Evolutionary conservation across 2,329 filamentous ascomycete species (phyloP), one percentile per base, ranked within the genome.

Genomic region (Cercospora citrullina): DNA sequence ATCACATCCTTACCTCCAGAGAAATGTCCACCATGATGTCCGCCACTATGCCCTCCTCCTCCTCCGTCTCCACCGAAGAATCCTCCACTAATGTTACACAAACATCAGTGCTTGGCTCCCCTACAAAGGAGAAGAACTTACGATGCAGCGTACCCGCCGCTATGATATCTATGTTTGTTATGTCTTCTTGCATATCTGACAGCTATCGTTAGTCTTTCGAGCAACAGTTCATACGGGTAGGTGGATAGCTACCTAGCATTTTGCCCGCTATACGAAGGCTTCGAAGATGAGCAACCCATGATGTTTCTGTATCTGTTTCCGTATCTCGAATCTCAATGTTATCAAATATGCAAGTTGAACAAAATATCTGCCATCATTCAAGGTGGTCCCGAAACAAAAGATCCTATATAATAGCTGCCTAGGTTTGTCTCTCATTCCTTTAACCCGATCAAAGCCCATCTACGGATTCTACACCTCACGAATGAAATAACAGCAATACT

Each of bases 31-130:
- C 53, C 53, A 31, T 57, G 58, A 6, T 60, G 33, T 39, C 28
- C 33, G 58, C 58, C 30, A 60, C n/a, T n/a, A 28, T 60, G 58
- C 18, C 58, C 58, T 60, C 58, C 58, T 60, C 58, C 58, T 57
- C 53, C 53, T 57, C 53, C 53, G 21, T n/a, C 21, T 16, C 53
- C 53, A 57, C 23, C 53, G 23, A 57, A 57, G 23, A n/a, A 28
- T 16, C 53, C 53, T 1, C 23, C 53, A 7, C 23, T 28, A 28
- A 28, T 57, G 53, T 57, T 23, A 28, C 23, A 57, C 23, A 31
- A 26, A 57, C 53, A 23, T 57, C 53, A 57, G 53, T 31, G n/a
- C 53, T 28, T 28, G 28, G 28, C 53, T 28, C 18, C 2, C 16
- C 3, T 28, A 18, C 5, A 7, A 12, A 8, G 5, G 14, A 16